Evolutionary conservation across 2,329 filamentous ascomycete genomes (phyloP), one percentile per base, ranked within the genome.

Genomic region (Fusarium algeriense): DNA sequence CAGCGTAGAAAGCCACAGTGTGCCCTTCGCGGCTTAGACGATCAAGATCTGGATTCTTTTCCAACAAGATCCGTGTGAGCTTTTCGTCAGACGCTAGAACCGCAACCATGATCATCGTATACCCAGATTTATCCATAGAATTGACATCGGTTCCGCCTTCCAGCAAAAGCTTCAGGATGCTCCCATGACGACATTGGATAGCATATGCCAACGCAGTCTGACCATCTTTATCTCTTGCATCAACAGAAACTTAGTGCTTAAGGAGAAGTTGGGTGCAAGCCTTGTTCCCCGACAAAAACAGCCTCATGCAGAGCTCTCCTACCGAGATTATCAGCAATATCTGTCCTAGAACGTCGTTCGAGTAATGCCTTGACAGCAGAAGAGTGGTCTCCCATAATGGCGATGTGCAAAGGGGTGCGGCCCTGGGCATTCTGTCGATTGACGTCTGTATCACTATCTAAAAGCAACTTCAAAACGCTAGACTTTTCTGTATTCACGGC

Each of bases 201-300:
- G 58, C 58, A 40, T 58, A 59, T 12, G 45, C 41, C 7, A 61
- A n/a, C 9, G 58, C 41, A 7, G 58, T 59, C 28, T 59, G 52
- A 11, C 52, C 40, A 5, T 59, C 34, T 5, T n/a, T 46, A n/a
- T 61, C 58, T 8, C 43, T 59, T 9, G 11, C 19, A 41, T 61
- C 58, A 23, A 41, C 17, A 4, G n/a, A 20, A 7, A 40, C 41
- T 9, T 37, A 46, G 13, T 46, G 34, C n/a, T 41, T 59, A 17
- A 59, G 30, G 13, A 61, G 41, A 14, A 45, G 40, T 13, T 61
- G 53, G 5, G 41, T 32, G 28, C 41, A 61, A 8, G 34, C 10
- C 6, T 61, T 61, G 20, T 34, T 59, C 30, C 53, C 41, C 5
- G 58, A 58, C 6, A 44, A 15, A 15, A 14, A 43, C 26, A 20